phyloP scores from a whole-genome alignment of 2,329 filamentous ascomycete species.

The Aspergillus sp. region DNA sequence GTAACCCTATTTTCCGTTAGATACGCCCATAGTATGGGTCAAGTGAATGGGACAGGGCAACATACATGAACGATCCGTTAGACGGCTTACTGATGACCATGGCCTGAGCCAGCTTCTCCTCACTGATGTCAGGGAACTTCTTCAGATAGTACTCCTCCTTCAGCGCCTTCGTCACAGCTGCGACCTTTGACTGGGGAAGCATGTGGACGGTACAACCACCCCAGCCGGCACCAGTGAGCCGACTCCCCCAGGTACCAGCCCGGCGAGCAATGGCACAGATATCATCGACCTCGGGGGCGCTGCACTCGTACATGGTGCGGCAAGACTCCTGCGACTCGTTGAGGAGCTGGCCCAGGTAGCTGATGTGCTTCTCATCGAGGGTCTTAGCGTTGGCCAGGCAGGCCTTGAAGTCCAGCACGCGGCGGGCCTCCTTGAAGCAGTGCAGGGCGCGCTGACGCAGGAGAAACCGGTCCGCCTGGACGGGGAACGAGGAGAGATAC shows the following conservation, averaged over 20 bases:
- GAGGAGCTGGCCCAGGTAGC: conserved; percentile 74
- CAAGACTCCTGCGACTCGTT: conserved; percentile 89
- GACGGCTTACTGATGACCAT: conserved; percentile 83
- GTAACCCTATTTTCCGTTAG: conserved; percentile 29
- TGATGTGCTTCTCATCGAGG: conserved; percentile 64
- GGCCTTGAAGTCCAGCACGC: conserved; percentile 78
- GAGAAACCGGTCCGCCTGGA: conserved; percentile 83
- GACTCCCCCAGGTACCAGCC: conserved; percentile 78
- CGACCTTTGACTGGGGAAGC: conserved; percentile 78
- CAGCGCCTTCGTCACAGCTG: conserved; percentile 72
- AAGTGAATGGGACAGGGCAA: conserved; percentile 3
- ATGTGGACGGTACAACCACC: conserved; percentile 95
- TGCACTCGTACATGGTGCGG: conserved; percentile 84
- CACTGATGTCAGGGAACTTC: conserved; percentile 63
- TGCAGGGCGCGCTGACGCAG: conserved; percentile 84
- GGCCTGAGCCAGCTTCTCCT: conserved; percentile 72
- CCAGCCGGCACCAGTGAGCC: conserved; percentile 93
- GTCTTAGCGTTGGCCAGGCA: conserved; percentile 61
- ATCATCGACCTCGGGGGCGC: conserved; percentile 85
- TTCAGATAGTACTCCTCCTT: conserved; percentile 78
- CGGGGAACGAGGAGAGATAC: conserved; percentile 85
- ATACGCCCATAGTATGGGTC: neutral
- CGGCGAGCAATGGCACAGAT: conserved; percentile 75
- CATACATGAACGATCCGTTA: conserved; percentile 44
- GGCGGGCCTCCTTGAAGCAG: conserved; percentile 83